A percentile compares a stretch with the other conserved stretches of the same genome.
phyloP scores from a whole-genome alignment of 202 grass and related monocot species.

The Setaria italica region DNA sequence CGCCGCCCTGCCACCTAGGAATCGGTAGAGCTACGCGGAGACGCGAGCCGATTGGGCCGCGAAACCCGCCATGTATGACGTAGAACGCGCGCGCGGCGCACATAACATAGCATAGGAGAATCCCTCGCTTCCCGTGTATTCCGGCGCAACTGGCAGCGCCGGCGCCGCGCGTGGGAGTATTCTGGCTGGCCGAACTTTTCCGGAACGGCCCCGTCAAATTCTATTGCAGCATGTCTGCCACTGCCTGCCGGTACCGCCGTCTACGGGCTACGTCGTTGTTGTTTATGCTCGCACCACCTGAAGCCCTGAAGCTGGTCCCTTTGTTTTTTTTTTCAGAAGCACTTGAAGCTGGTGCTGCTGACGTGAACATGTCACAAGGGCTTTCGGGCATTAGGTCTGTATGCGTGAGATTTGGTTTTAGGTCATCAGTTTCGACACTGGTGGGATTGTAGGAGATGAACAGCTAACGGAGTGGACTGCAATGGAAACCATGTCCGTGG shows the following conservation, averaged over 20 bases:
- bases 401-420: neutral
- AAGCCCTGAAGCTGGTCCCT: too few relatives aligned
- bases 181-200: neutral
- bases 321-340: too few relatives aligned
- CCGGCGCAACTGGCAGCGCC: neutral
- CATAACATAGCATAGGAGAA: neutral
- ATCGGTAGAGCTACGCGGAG: neutral
- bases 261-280: neutral
- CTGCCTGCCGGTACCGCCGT: neutral
- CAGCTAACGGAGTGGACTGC: neutral
- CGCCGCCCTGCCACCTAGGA: neutral
- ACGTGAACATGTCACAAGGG: neutral
- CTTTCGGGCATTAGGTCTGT: too few relatives aligned
- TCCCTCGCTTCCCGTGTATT: slow-evolving; percentile 2
- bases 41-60: neutral
- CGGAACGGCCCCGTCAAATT: neutral
- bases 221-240: too few relatives aligned
- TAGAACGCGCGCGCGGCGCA: neutral
- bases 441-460: neutral
- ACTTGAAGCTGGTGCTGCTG: neutral
- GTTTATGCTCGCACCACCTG: neutral
- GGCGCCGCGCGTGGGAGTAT: neutral
- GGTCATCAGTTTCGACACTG: neutral
- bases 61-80: neutral
- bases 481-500: neutral